A percentile compares a stretch with the other conserved stretches of the same genome.
phyloP scores from a whole-genome alignment of 805 yeast species.

The Saturnispora hagleri region DNA sequence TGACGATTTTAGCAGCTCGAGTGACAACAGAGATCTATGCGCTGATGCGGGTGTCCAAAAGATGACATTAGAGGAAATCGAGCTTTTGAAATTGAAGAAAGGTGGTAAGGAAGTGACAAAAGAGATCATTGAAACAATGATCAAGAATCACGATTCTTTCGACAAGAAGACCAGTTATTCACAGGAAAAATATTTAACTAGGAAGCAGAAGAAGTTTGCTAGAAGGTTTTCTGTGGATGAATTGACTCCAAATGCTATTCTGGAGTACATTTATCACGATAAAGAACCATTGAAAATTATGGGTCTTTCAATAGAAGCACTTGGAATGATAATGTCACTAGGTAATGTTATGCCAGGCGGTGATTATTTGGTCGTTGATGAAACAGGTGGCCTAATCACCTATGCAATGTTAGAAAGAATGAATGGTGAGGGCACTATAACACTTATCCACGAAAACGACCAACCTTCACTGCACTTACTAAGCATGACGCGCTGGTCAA shows the following conservation, averaged over 20 bases:
- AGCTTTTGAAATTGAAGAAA: conserved; percentile 64
- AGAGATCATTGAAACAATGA: conserved; percentile 71
- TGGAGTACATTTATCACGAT: conserved; percentile 59
- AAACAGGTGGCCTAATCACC: conserved; percentile 85
- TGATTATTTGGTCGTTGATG: conserved; percentile 78
- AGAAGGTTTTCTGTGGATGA: conserved; percentile 78
- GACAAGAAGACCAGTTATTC: conserved; percentile 83
- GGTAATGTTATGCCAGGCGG: conserved; percentile 90
- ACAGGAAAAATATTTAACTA: conserved; percentile 82
- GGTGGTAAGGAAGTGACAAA: conserved; percentile 56
- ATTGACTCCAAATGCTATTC: conserved; percentile 58
- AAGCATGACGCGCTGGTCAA: conserved; percentile 55
- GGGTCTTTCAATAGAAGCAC: conserved; percentile 77
- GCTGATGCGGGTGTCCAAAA: conserved; percentile 69
- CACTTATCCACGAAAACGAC: conserved; percentile 84
- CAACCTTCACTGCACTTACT: conserved; percentile 75
- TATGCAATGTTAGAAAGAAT: conserved; percentile 86
- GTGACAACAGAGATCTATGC: conserved; percentile 48
- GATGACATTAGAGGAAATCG: conserved; percentile 73
- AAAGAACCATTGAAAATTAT: conserved; percentile 65
- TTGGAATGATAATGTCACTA: conserved; percentile 67
- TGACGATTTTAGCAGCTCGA: conserved; percentile 23
- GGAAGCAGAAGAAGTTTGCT: conserved; percentile 87
- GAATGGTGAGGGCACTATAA: conserved; percentile 64
- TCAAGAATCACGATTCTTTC: conserved; percentile 77